These are phyloP conservation scores for Fragaria iinumae DNA, from an alignment of 306 rosid genomes.

Conservation along the genomic window DNA sequence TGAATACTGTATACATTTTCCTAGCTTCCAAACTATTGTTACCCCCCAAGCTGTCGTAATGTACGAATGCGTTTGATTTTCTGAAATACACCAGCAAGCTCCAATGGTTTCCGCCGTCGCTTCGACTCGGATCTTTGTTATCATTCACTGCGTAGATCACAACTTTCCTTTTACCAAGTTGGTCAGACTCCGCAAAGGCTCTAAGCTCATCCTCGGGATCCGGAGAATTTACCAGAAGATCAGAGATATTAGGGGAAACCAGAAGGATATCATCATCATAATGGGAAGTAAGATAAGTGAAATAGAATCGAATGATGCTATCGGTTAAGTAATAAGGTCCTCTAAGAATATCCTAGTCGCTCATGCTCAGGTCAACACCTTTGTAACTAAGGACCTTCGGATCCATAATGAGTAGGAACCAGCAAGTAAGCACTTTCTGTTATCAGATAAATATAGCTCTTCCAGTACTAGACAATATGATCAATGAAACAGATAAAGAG, in stretches of 20 bases:
- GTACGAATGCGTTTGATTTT: slow-evolving; percentile 7
- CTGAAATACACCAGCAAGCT: slow-evolving; percentile 16
- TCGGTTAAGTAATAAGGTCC: slow-evolving; percentile 6
- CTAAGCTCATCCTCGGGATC: background rate
- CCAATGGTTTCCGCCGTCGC: slow-evolving; percentile 10
- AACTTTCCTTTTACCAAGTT: slow-evolving; percentile 6
- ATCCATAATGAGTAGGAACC: background rate
- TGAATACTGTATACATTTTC: background rate
- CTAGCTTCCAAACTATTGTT: background rate
- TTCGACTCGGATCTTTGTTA: background rate
- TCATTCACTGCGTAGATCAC: slow-evolving; percentile 6
- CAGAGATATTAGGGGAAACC: background rate
- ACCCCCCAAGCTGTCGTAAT: slow-evolving; percentile 10
- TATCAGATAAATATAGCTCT: background rate
- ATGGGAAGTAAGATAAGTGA: background rate
- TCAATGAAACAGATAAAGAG: background rate
- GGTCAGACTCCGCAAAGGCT: slow-evolving; percentile 13
- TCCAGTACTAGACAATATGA: background rate
- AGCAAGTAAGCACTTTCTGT: background rate
- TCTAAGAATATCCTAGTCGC: slow-evolving; percentile 3
- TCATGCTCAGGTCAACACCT: background rate
- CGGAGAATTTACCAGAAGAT: background rate
- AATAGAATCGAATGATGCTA: slow-evolving; percentile 2
- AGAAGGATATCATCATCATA: background rate
- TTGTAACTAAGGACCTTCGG: background rate